Conservation (phyloP, 352 stramenopile species). For the Phytophthora pini region DNA sequence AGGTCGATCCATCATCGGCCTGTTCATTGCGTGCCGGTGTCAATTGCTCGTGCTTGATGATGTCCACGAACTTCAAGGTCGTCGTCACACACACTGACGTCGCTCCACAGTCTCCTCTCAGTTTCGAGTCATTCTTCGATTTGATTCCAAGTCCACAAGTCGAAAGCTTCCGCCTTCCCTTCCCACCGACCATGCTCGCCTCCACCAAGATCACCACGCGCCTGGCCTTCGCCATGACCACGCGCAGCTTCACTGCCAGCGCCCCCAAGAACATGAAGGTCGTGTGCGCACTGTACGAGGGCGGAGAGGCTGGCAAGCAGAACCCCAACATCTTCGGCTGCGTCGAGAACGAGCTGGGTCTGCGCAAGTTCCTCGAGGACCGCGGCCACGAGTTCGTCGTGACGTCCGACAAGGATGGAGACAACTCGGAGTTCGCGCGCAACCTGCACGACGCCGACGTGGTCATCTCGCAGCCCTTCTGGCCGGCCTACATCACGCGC, state of each 20-base stretch:
- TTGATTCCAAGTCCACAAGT: slow-evolving; percentile 21
- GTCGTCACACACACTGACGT: background rate
- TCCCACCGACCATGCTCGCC: slow-evolving; percentile 25
- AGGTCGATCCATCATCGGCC: background rate
- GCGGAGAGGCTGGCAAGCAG: slow-evolving; percentile 27
- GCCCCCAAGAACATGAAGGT: slow-evolving; percentile 42
- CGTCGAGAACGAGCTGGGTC: slow-evolving; percentile 48
- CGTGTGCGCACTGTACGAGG: slow-evolving; percentile 42
- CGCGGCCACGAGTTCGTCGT: slow-evolving; percentile 50
- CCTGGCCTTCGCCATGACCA: slow-evolving; percentile 12
- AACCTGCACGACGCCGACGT: slow-evolving; percentile 48
- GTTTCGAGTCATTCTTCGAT: slow-evolving; percentile 28
- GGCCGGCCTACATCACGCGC: slow-evolving; percentile 53
- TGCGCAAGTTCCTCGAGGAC: slow-evolving; percentile 52
- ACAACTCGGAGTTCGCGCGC: slow-evolving; percentile 47
- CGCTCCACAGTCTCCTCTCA: no score
- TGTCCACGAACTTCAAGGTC: background rate
- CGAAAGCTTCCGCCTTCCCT: background rate
- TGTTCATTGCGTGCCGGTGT: slow-evolving; percentile 5
- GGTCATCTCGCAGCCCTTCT: slow-evolving; percentile 62
- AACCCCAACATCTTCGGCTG: slow-evolving; percentile 50
- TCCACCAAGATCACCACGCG: slow-evolving; percentile 30
- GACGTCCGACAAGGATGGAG: slow-evolving; percentile 56
- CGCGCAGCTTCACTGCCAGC: slow-evolving; percentile 35
- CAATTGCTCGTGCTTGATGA: slow-evolving; percentile 1